A percentile compares a stretch with the other conserved stretches of the same genome.
These are phyloP conservation scores for Calocybe gangraenosa DNA, from an alignment of 768 basidiomycete species.

Conservation along the genomic window DNA sequence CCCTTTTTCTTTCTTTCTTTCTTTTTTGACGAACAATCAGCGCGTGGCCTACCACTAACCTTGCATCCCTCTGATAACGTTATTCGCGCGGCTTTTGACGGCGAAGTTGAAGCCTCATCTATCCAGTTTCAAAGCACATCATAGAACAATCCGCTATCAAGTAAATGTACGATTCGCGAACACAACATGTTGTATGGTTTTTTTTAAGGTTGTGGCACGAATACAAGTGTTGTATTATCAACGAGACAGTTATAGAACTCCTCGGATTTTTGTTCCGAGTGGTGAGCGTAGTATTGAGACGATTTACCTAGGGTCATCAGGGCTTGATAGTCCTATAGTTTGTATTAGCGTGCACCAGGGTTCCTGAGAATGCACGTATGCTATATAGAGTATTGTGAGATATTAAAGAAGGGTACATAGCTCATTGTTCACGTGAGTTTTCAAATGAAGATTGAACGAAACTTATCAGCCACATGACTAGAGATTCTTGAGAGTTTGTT, in stretches of 20 bases:
- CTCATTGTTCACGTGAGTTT: too few relatives aligned
- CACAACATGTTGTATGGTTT: slow-evolving; percentile 1
- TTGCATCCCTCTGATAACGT: slow-evolving; percentile 47
- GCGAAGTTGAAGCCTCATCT: not conserved
- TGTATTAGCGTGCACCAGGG: too few relatives aligned
- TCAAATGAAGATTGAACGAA: too few relatives aligned
- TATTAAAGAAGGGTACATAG: too few relatives aligned
- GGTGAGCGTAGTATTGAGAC: not conserved
- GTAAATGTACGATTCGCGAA: slow-evolving; percentile 13
- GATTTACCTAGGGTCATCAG: too few relatives aligned
- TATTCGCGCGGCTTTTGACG: not conserved
- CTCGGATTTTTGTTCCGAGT: not conserved
- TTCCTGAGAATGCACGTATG: too few relatives aligned
- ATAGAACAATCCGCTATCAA: slow-evolving; percentile 7
- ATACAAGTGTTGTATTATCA: not conserved
- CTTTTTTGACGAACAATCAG: too few relatives aligned
- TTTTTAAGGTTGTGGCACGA: slow-evolving; percentile 3
- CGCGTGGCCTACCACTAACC: slow-evolving; percentile 70
- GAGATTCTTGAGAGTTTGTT: too few relatives aligned
- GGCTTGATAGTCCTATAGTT: too few relatives aligned
- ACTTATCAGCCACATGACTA: too few relatives aligned
- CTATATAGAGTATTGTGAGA: too few relatives aligned
- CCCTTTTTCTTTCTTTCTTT: slow-evolving; percentile 7
- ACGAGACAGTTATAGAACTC: not conserved
- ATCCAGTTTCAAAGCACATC: slow-evolving; percentile 4